Percentiles rank a stretch among this genome's conserved stretches.
Conservation (phyloP, 805 yeast species). For the Candida saitoana region DNA sequence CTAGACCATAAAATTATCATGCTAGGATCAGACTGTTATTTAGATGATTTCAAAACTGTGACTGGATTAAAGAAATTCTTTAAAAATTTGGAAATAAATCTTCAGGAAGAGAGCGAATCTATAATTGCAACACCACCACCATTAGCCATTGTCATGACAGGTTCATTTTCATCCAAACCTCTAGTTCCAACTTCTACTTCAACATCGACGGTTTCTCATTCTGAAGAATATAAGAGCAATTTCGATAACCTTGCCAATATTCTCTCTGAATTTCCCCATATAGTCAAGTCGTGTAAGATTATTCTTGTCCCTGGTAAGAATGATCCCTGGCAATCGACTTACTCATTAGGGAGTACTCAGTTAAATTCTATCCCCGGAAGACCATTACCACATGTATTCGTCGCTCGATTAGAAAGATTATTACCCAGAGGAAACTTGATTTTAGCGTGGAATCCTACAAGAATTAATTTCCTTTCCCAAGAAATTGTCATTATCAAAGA, state of each 20-base stretch:
- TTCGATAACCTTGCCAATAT: conserved; percentile 74
- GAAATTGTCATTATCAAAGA: conserved; percentile 76
- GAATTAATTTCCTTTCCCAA: conserved; percentile 76
- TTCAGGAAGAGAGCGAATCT: conserved; percentile 11
- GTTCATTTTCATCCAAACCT: conserved; percentile 72
- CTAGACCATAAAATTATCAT: conserved; percentile 58
- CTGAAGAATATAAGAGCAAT: conserved; percentile 55
- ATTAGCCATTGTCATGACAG: conserved; percentile 68
- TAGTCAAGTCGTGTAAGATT: conserved; percentile 52
- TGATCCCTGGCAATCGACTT: conserved; percentile 88
- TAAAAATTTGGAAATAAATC: conserved; percentile 37
- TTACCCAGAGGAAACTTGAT: conserved; percentile 29
- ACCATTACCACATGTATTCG: conserved; percentile 67
- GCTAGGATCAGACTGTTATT: conserved; percentile 68
- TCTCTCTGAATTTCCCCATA: conserved; percentile 53
- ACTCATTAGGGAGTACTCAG: conserved; percentile 51
- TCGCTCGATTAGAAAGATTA: conserved; percentile 56
- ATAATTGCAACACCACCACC: conserved; percentile 40
- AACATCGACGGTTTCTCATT: conserved; percentile 43
- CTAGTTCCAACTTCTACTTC: conserved; percentile 54
- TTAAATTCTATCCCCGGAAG: conserved; percentile 53
- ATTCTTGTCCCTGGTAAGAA: conserved; percentile 83
- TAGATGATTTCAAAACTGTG: conserved; percentile 57
- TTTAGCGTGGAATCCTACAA: conserved; percentile 67
- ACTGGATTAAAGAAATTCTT: conserved; percentile 68